These are phyloP conservation scores for Cyberlindnera subsufficiens DNA, from an alignment of 805 yeast species.

Conservation along the genomic window DNA sequence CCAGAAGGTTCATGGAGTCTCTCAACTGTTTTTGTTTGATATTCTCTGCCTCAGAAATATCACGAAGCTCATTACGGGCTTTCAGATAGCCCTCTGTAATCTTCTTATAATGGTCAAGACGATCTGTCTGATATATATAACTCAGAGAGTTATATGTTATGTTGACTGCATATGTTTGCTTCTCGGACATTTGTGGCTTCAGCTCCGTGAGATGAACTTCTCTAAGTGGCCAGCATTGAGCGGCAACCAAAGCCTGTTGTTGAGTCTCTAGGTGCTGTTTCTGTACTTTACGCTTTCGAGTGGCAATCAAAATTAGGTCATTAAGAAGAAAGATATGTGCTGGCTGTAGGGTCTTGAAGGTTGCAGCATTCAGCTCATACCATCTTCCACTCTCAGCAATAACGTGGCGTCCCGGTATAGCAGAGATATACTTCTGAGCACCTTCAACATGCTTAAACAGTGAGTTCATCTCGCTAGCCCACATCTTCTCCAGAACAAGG, in stretches of 20 bases:
- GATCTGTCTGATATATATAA: constrained; percentile 56
- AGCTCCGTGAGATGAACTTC: constrained; percentile 38
- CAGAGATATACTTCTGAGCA: constrained; percentile 74
- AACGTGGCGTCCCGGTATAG: constrained; percentile 75
- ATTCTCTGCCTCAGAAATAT: constrained; percentile 45
- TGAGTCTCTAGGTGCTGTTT: constrained; percentile 23
- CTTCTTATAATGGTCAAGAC: constrained; percentile 49
- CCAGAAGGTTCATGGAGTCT: constrained; percentile 38
- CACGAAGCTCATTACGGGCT: constrained; percentile 57
- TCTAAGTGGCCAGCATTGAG: constrained; percentile 71
- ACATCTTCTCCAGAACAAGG: constrained; percentile 66
- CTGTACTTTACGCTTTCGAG: constrained; percentile 39
- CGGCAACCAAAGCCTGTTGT: constrained; percentile 48
- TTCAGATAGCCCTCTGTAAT: constrained; percentile 50
- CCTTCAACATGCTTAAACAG: constrained; percentile 84
- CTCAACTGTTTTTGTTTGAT: constrained; percentile 36
- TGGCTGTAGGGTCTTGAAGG: constrained; percentile 73
- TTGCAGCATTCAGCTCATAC: constrained; percentile 81
- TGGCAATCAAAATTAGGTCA: constrained; percentile 72
- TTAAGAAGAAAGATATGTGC: constrained; percentile 73
- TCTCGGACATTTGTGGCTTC: constrained; percentile 8
- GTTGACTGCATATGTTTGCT: constrained; percentile 35
- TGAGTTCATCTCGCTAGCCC: constrained; percentile 68
- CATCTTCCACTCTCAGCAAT: constrained; percentile 76
- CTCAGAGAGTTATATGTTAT: constrained; percentile 42